These are phyloP conservation scores for Cyclotella cryptica DNA, from an alignment of 108 stramenopile genomes.

Conservation along the genomic window DNA sequence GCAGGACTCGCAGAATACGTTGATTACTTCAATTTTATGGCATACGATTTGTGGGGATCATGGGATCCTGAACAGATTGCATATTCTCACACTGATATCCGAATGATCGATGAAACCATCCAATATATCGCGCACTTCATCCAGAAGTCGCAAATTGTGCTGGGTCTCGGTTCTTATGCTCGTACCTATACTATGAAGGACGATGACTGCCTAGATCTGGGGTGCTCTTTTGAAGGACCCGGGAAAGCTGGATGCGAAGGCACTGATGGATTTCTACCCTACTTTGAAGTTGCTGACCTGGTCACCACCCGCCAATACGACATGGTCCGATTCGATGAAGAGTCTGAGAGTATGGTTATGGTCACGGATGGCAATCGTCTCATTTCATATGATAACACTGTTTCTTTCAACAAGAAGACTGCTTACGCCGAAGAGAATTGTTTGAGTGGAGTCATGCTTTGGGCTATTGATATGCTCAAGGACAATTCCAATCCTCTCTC, in stretches of 20 bases:
- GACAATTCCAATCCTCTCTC: conserved; percentile 52
- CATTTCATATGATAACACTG: conserved; percentile 59
- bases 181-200: conserved; percentile 50
- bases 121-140: conserved; percentile 53
- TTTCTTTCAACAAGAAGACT: conserved; percentile 51
- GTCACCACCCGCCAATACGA: conserved; percentile 40
- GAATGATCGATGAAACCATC: conserved; percentile 53
- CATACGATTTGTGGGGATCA: conserved; percentile 52
- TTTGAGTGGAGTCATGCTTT: conserved; percentile 51
- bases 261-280: conserved; percentile 52
- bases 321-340: conserved; percentile 40
- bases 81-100: conserved; percentile 55
- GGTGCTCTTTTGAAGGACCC: conserved; percentile 45
- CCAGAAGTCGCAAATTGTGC: conserved; percentile 49
- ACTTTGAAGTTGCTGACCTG: conserved; percentile 55
- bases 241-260: conserved; percentile 55
- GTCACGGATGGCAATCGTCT: conserved; percentile 57
- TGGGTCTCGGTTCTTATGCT: conserved; percentile 54
- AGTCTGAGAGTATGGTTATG: conserved; percentile 56
- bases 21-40: conserved; percentile 56
- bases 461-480: conserved; percentile 60
- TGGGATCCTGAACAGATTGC: conserved; percentile 47
- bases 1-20: conserved; percentile 40
- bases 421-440: conserved; percentile 51
- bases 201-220: conserved; percentile 48